A percentile compares a stretch with the other conserved stretches of the same genome.
These are phyloP conservation scores for Solanum corneliomulleri DNA, from an alignment of 257 asterid genomes.

Conservation along the genomic window DNA sequence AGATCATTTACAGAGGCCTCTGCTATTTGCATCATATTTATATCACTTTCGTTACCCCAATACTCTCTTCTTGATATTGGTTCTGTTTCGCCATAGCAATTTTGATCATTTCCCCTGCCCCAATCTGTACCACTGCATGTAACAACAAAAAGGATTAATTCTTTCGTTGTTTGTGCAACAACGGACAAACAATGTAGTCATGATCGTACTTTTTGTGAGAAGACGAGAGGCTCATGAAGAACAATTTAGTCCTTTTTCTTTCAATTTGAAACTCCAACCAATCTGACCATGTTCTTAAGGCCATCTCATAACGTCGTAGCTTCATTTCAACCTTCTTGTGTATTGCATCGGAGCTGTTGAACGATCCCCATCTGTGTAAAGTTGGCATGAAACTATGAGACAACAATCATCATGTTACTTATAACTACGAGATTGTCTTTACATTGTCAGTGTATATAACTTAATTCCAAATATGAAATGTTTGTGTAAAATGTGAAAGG, in stretches of 20 bases:
- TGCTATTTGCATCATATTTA: conserved; percentile 12
- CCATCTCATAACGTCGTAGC: conserved; percentile 28
- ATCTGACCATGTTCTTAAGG: conserved; percentile 43
- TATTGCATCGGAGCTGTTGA: conserved; percentile 18
- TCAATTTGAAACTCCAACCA: conserved; percentile 38
- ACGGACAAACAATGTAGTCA: background rate
- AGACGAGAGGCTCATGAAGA: conserved; percentile 45
- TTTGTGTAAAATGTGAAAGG: background rate
- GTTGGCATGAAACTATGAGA: background rate
- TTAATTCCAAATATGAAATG: background rate
- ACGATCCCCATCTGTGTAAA: conserved; percentile 39
- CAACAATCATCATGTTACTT: background rate
- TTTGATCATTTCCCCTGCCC: conserved; percentile 12
- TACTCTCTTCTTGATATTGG: conserved; percentile 6
- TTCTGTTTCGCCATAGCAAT: conserved; percentile 27
- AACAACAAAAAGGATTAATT: background rate
- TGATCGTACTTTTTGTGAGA: conserved; percentile 16
- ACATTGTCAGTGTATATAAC: background rate
- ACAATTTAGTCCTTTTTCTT: conserved; percentile 21
- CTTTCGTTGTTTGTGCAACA: background rate
- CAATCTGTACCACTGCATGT: conserved; percentile 19
- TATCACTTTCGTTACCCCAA: conserved; percentile 13
- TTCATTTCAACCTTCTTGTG: conserved; percentile 16
- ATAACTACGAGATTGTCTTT: background rate
- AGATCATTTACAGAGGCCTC: conserved; percentile 7